These are phyloP conservation scores for Beauveria sp. DNA, from an alignment of 2,329 filamentous ascomycete species.

Conservation along the genomic window DNA sequence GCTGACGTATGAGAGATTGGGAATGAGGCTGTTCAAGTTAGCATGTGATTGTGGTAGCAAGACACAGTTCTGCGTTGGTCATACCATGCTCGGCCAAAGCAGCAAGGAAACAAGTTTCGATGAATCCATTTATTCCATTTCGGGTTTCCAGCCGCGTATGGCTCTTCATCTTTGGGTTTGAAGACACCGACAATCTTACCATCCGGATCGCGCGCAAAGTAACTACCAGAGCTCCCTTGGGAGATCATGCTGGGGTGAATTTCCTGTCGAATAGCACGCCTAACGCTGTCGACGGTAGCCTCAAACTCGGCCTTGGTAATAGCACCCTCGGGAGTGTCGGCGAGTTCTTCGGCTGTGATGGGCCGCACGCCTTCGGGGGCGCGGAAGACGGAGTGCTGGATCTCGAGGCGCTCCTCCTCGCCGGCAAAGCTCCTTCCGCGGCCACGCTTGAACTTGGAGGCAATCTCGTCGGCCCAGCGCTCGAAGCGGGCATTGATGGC, in stretches of 20 bases:
- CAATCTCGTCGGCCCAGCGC: slow-evolving; percentile 96
- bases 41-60: slow-evolving; percentile 10
- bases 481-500: slow-evolving; percentile 95
- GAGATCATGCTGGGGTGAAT: slow-evolving; percentile 93
- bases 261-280: slow-evolving; percentile 79
- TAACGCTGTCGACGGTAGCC: slow-evolving; percentile 81
- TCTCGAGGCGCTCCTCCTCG: slow-evolving; percentile 84
- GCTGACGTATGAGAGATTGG: slow-evolving; percentile 94
- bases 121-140: slow-evolving; percentile 99
- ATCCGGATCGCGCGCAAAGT: slow-evolving; percentile 86
- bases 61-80: slow-evolving; percentile 18
- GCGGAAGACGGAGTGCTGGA: slow-evolving; percentile 96
- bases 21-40: slow-evolving; percentile 59
- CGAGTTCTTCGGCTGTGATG: slow-evolving; percentile 65
- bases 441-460: slow-evolving; percentile 87
- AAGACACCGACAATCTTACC: slow-evolving; percentile 97
- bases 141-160: slow-evolving; percentile 91
- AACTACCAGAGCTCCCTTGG: slow-evolving; percentile 94
- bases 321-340: slow-evolving; percentile 53
- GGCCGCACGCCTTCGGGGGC: slow-evolving; percentile 81
- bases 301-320: slow-evolving; percentile 81
- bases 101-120: slow-evolving; percentile 93
- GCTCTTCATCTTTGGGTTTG: slow-evolving; percentile 98
- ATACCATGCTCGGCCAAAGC: slow-evolving; percentile 84
- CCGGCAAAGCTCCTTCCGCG: slow-evolving; percentile 62